A percentile compares a stretch with the other conserved stretches of the same genome.
These are phyloP conservation scores for Ganoderma sinense DNA, from an alignment of 1,284 basidiomycete genomes.

Conservation along the genomic window DNA sequence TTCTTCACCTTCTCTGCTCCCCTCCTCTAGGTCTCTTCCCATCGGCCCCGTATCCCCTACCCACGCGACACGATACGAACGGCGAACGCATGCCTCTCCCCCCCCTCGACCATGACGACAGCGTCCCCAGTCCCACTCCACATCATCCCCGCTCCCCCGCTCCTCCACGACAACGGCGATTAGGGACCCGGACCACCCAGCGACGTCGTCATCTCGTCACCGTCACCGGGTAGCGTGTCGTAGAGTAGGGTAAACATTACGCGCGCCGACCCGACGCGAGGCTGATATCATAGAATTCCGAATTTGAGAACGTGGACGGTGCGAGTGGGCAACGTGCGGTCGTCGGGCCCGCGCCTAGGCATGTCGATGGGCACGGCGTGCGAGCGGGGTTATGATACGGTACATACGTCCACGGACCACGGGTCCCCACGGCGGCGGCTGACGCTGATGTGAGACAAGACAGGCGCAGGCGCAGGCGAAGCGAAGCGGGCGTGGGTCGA, in stretches of 20 bases:
- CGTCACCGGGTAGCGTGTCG: neutral
- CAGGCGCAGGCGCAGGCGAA: too few relatives aligned
- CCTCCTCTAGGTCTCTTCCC: neutral
- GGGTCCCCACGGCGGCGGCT: neutral
- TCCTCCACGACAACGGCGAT: neutral
- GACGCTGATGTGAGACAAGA: too few relatives aligned
- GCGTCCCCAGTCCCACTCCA: neutral
- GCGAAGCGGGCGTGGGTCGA: neutral
- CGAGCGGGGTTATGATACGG: neutral
- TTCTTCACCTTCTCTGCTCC: neutral
- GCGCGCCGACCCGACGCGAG: neutral
- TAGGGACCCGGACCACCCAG: neutral
- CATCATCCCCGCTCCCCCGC: neutral
- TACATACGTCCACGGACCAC: neutral
- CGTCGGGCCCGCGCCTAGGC: neutral
- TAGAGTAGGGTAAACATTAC: constrained; percentile 1
- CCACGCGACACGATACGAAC: neutral
- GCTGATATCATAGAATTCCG: neutral
- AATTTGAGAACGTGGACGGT: neutral
- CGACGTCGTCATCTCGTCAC: neutral
- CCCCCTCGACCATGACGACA: neutral
- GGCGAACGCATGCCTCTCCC: neutral
- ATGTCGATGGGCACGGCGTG: neutral
- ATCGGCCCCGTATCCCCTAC: neutral
- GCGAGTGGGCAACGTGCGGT: neutral